phyloP scores from a whole-genome alignment of 2,329 filamentous ascomycete species.

The Sphaerulina musiva region DNA sequence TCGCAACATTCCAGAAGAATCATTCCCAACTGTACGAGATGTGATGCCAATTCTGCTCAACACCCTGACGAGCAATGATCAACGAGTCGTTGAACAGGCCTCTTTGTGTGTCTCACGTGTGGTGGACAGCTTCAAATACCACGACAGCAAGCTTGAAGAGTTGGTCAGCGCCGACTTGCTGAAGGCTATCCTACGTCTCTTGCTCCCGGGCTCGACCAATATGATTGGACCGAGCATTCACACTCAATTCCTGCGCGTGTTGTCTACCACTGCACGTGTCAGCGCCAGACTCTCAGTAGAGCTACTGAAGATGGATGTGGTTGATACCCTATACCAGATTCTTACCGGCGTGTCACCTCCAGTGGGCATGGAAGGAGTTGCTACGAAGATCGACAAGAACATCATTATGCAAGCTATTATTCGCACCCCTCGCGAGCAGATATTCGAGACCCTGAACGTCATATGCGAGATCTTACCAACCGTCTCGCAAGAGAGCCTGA shows the following conservation, averaged over 20 bases:
- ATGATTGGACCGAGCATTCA: conserved; percentile 90
- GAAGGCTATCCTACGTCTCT: conserved; percentile 73
- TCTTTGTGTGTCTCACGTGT: conserved; percentile 93
- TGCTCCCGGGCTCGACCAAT: conserved; percentile 91
- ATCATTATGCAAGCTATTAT: conserved; percentile 98
- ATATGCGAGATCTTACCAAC: conserved; percentile 88
- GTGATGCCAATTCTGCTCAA: conserved; percentile 94
- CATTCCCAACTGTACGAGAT: conserved; percentile 82
- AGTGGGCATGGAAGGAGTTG: conserved; percentile 66
- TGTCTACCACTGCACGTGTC: conserved; percentile 82
- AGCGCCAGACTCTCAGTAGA: conserved; percentile 83
- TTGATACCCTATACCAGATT: conserved; percentile 96
- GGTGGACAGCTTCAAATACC: conserved; percentile 92
- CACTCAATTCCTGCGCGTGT: conserved; percentile 86
- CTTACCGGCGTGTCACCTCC: conserved; percentile 92
- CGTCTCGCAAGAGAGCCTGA: conserved; percentile 53
- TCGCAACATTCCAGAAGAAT: conserved; percentile 90
- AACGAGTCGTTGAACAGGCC: conserved; percentile 93
- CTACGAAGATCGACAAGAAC: conserved; percentile 86
- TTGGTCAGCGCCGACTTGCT: conserved; percentile 84
- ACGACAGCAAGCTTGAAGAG: conserved; percentile 81
- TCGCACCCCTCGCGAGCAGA: conserved; percentile 88
- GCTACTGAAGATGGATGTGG: conserved; percentile 90
- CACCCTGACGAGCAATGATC: conserved; percentile 85
- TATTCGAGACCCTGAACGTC: conserved; percentile 94